Evolutionary conservation across 108 stramenopile genomes (phyloP).

Genomic region (Seminavis robusta): DNA sequence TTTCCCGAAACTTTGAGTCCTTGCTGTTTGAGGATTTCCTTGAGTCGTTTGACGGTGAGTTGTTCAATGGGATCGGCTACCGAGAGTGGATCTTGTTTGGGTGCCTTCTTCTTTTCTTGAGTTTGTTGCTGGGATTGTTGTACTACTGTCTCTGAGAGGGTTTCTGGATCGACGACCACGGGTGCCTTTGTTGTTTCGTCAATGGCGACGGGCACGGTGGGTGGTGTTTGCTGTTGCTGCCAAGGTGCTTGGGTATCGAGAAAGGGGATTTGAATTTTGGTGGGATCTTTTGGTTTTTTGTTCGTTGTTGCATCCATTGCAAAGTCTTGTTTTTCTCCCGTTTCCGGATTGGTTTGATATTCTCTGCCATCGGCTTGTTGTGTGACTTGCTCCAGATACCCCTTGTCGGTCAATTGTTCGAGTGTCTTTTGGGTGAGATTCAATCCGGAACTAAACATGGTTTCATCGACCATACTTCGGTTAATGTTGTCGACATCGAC

Average conservation of each 20-base stretch:
- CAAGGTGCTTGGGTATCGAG: conserved; percentile 55
- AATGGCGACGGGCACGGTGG: conserved; percentile 17
- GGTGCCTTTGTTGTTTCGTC: conserved; percentile 23
- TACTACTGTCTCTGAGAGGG: no score
- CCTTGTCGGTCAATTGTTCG: conserved; percentile 56
- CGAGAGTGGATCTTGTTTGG: no score
- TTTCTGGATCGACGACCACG: background rate
- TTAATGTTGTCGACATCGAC: conserved; percentile 89
- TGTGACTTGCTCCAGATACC: conserved; percentile 67
- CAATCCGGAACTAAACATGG: conserved; percentile 75
- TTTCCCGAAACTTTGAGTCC: conserved; percentile 70
- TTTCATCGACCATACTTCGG: conserved; percentile 81
- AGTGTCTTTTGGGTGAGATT: conserved; percentile 59
- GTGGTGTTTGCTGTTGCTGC: no score
- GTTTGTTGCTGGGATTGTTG: no score
- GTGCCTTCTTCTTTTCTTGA: conserved; percentile 11
- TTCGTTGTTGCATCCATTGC: conserved; percentile 21
- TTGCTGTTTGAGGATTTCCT: conserved; percentile 61
- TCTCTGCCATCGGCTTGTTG: conserved; percentile 73
- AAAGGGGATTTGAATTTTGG: conserved; percentile 31
- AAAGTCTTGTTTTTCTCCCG: conserved; percentile 28
- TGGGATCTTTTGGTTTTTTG: background rate
- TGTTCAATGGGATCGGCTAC: conserved; percentile 62
- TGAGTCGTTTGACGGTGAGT: conserved; percentile 73
- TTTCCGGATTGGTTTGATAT: conserved; percentile 37